These are phyloP conservation scores for Coemansia biformis DNA, from an alignment of 192 early-diverging fungal genomes.

Conservation along the genomic window DNA sequence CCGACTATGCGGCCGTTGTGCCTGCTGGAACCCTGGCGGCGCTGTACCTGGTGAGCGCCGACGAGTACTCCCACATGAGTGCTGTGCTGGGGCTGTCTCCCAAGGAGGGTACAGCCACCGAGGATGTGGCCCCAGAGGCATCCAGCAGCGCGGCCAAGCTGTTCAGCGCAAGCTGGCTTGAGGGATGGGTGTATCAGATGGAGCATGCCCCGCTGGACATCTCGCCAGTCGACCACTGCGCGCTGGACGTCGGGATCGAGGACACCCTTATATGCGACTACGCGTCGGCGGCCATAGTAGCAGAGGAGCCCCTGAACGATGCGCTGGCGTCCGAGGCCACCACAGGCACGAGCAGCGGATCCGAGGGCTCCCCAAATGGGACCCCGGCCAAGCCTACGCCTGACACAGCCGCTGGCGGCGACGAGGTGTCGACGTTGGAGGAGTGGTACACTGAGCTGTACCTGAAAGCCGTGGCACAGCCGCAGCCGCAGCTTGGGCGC, in stretches of 20 bases:
- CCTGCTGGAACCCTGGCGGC: conserved; percentile 5
- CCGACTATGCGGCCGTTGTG: conserved; percentile 12
- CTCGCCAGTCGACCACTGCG: conserved; percentile 2
- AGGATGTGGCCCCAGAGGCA: too few relatives aligned
- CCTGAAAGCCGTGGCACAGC: conserved; percentile 8
- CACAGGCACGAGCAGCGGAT: too few relatives aligned
- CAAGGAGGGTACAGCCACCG: too few relatives aligned
- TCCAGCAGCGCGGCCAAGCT: background rate
- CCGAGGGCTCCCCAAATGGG: too few relatives aligned
- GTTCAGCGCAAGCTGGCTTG: conserved; percentile 28
- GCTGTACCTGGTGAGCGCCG: conserved; percentile 15
- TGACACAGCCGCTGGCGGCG: background rate
- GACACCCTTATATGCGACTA: conserved; percentile 5
- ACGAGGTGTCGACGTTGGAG: conserved; percentile 5
- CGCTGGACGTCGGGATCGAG: conserved; percentile 22
- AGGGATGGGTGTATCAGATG: conserved; percentile 19
- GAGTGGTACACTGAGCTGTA: conserved; percentile 31
- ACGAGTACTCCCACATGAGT: conserved; percentile 1
- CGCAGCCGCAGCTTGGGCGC: conserved; percentile 3
- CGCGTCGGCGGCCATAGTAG: background rate
- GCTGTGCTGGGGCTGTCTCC: background rate
- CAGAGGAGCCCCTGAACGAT: background rate
- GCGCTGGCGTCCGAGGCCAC: background rate
- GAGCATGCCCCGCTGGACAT: conserved; percentile 1
- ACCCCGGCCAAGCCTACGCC: too few relatives aligned